Evolutionary conservation across 2,329 filamentous ascomycete species (phyloP), one percentile per base, ranked within the genome.

Genomic region (Ascochyta viciae-villosae): DNA sequence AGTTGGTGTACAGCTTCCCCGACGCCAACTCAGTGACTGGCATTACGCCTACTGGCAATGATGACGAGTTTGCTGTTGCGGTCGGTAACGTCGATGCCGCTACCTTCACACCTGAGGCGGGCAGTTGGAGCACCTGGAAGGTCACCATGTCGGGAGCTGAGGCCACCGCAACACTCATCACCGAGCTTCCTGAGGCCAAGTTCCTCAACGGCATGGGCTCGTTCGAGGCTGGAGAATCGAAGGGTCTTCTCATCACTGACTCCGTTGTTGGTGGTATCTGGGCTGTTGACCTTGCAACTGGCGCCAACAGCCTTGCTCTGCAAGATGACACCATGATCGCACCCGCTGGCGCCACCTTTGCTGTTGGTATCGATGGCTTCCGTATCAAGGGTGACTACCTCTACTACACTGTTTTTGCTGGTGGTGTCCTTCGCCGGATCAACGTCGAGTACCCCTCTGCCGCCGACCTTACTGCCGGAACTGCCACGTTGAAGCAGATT

Each of bases 291-390:
- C 48, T 54, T 29, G 34, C 27, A 10, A 49, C 49, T 9, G 54
- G 54, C n/a, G 49, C 49, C 34, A 45, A 26, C 34, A 56, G 43
- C 42, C 53, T 56, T 16, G 54, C 54, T 23, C 44, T 57, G 22
- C 48, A 57, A 9, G 54, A 57, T n/a, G 40, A 54, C 24, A 50
- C 45, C 29, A 52, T 57, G 54, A 27, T 53, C 15, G 33, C 54
- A 13, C 54, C 54, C 27, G 49, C 48, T 22, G 50, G 41, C 19
- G 54, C 54, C 19, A 40, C 49, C n/a, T 54, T 57, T 15, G 49
- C 54, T 22, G 50, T 57, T 23, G 54, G 54, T 15, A 53, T 57
- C 19, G 50, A 57, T n/a, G 54, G 54, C 15, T 53, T 57, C 54
- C 48, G 54, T 12, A 49, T 53, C 39, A 53, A 49, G 49, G 54